phyloP scores from a whole-genome alignment of 2,329 filamentous ascomycete genomes.

The Beauveria australis region DNA sequence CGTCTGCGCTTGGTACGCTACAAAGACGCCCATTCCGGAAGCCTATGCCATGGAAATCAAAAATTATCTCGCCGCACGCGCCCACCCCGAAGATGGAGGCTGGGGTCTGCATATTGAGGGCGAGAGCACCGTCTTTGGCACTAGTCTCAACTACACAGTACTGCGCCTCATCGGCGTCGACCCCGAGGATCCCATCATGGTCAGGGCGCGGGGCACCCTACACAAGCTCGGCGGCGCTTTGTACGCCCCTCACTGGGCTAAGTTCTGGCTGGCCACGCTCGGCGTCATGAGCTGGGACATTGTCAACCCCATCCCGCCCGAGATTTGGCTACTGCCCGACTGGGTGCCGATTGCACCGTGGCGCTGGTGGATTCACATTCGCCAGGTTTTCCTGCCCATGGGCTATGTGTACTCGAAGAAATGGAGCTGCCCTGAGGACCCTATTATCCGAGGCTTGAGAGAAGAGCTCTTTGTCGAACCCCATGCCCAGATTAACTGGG shows the following conservation, averaged over 20 bases:
- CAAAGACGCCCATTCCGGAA: conserved; percentile 74
- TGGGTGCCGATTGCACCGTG: conserved; percentile 86
- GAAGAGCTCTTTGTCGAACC: conserved; percentile 77
- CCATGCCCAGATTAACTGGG: conserved; percentile 71
- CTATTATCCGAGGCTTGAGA: conserved; percentile 62
- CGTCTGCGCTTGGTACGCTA: conserved; percentile 80
- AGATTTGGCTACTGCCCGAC: conserved; percentile 87
- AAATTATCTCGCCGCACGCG: conserved; percentile 81
- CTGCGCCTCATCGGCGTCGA: conserved; percentile 76
- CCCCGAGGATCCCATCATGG: conserved; percentile 75
- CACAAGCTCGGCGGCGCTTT: conserved; percentile 81
- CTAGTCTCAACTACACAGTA: conserved; percentile 75
- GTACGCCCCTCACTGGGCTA: conserved; percentile 88
- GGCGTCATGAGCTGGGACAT: conserved; percentile 83
- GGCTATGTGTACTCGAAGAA: conserved; percentile 78
- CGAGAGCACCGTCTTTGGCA: conserved; percentile 87
- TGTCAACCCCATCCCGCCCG: conserved; percentile 88
- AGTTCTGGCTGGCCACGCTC: conserved; percentile 85
- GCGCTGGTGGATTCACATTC: conserved; percentile 98
- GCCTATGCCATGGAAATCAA: conserved; percentile 81
- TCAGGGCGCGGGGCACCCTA: conserved; percentile 72
- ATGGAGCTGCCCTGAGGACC: conserved; percentile 69
- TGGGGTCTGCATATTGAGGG: conserved; percentile 96
- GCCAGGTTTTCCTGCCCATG: conserved; percentile 94
- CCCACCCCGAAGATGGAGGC: conserved; percentile 81